These are phyloP conservation scores for Alternaria dauci DNA, from an alignment of 2,329 filamentous ascomycete genomes.

Conservation along the genomic window DNA sequence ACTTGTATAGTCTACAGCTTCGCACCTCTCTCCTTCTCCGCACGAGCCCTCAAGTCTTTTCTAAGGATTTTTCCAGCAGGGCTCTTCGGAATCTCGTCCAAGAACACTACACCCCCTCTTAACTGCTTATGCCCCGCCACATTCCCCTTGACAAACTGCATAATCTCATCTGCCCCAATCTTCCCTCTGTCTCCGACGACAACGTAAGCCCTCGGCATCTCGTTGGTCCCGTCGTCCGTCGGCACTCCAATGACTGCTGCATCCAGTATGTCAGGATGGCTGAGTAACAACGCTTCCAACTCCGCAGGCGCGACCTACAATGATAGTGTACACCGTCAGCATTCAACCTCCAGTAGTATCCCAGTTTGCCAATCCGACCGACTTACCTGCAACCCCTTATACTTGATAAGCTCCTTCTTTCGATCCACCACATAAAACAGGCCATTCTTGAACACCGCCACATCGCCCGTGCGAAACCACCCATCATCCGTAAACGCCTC, in stretches of 20 bases:
- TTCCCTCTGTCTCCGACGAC: constrained; percentile 46
- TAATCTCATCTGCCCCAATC: constrained; percentile 43
- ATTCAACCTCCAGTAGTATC: background rate
- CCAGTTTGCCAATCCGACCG: no score
- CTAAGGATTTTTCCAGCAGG: constrained; percentile 49
- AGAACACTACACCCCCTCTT: constrained; percentile 49
- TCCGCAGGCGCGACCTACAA: constrained; percentile 57
- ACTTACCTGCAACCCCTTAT: constrained; percentile 56
- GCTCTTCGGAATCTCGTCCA: constrained; percentile 50
- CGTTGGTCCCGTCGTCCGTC: constrained; percentile 48
- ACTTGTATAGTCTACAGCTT: background rate
- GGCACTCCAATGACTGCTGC: constrained; percentile 58
- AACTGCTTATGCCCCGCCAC: constrained; percentile 49
- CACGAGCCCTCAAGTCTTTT: constrained; percentile 47
- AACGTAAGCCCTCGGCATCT: constrained; percentile 55
- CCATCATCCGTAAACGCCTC: constrained; percentile 41
- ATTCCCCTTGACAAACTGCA: constrained; percentile 42
- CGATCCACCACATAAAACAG: constrained; percentile 56
- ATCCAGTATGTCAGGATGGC: constrained; percentile 54
- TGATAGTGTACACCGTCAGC: background rate
- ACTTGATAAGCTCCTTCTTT: constrained; percentile 59
- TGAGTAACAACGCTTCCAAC: constrained; percentile 56
- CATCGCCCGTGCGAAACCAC: constrained; percentile 54
- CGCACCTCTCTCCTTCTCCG: constrained; percentile 37
- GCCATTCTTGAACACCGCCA: constrained; percentile 46